phyloP scores from a whole-genome alignment of 345 rosid species.

The Brassica nigra region DNA sequence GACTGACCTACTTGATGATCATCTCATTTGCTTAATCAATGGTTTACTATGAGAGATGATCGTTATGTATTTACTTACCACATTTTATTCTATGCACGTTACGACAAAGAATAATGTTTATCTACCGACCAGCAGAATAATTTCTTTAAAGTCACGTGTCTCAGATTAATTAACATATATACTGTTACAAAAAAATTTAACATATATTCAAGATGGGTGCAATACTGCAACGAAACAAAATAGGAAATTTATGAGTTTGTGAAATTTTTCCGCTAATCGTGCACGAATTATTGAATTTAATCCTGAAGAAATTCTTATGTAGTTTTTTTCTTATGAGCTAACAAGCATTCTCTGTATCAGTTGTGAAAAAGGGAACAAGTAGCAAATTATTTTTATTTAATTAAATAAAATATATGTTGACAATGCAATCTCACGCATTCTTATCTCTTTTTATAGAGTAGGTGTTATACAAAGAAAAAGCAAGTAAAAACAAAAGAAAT shows the following conservation, averaged over 20 bases:
- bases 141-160: not conserved
- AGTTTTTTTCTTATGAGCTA: not conserved
- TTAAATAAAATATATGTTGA: not conserved
- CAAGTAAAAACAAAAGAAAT: not conserved
- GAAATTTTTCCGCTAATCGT: not conserved
- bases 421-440: not conserved
- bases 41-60: not conserved
- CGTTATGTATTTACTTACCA: not conserved
- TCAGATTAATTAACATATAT: not conserved
- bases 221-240: not conserved
- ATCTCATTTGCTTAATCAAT: not conserved
- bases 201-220: not conserved
- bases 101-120: not conserved
- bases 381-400: not conserved
- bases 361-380: not conserved
- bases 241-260: not conserved
- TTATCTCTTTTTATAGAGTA: not conserved
- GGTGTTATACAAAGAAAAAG: not conserved
- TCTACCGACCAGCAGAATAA: conserved; percentile 3
- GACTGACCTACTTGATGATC: not conserved
- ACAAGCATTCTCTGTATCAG: not conserved
- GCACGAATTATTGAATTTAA: not conserved
- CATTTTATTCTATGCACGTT: not conserved
- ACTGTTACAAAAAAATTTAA: too few species aligned
- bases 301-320: not conserved